phyloP scores from a whole-genome alignment of 2,329 filamentous ascomycete genomes.

The Trichothecium sympodiale region DNA sequence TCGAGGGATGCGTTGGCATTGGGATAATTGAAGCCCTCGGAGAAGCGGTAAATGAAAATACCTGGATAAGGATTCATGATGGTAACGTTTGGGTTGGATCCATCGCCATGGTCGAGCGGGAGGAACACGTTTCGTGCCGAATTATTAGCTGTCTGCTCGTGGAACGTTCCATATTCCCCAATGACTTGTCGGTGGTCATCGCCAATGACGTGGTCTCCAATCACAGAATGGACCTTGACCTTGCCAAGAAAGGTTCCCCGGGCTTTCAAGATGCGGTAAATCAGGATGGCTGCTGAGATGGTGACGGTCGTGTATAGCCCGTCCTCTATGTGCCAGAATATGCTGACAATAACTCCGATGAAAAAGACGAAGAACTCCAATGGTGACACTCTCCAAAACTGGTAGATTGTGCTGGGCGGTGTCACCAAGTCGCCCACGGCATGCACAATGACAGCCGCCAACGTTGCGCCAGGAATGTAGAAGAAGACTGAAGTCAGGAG shows the following conservation, averaged over 20 bases:
- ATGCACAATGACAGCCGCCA: conserved; percentile 89
- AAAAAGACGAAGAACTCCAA: conserved; percentile 90
- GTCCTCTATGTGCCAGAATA: conserved; percentile 82
- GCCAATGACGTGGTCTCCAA: conserved; percentile 63
- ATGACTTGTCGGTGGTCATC: conserved; percentile 36
- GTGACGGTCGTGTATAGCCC: conserved; percentile 83
- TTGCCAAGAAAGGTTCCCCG: conserved; percentile 71
- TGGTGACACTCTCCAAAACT: conserved; percentile 90
- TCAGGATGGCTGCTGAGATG: conserved; percentile 63
- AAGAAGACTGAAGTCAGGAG: conserved; percentile 81
- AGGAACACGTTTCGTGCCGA: conserved; percentile 33
- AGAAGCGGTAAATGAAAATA: conserved; percentile 90
- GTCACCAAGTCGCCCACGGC: conserved; percentile 90
- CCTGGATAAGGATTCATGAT: conserved; percentile 60
- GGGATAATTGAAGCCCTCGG: conserved; percentile 92
- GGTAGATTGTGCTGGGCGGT: conserved; percentile 80
- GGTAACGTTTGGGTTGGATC: conserved; percentile 30
- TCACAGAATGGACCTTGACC: conserved; percentile 60
- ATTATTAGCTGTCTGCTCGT: conserved; percentile 32
- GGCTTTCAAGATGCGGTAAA: conserved; percentile 77
- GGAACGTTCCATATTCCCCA: conserved; percentile 47
- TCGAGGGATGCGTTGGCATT: conserved; percentile 87
- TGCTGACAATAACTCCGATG: conserved; percentile 76
- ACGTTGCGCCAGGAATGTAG: conserved; percentile 74
- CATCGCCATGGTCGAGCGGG: conserved; percentile 39